A percentile compares a stretch with the other conserved stretches of the same genome.
These are phyloP conservation scores for Beverwykella pulmonaria DNA, from an alignment of 495 filamentous ascomycete genomes.

Conservation along the genomic window DNA sequence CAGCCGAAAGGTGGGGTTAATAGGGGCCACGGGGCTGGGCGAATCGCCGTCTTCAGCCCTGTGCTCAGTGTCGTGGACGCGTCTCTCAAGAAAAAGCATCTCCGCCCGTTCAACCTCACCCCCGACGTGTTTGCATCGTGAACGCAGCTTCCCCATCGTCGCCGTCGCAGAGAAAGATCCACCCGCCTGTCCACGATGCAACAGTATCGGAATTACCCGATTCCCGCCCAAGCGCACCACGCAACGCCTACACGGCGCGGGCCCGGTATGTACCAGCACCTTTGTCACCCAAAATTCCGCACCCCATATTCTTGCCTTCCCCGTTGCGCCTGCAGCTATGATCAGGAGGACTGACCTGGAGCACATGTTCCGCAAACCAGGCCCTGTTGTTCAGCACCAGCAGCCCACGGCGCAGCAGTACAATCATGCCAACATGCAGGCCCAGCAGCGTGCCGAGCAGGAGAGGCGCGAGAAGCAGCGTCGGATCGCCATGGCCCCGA, in stretches of 20 bases:
- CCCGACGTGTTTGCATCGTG: conserved; percentile 19
- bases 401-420: conserved; percentile 24
- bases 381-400: conserved; percentile 37
- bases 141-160: conserved; percentile 24
- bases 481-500: conserved; percentile 80
- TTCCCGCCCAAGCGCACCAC: conserved; percentile 39
- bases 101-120: conserved; percentile 21
- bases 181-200: conserved; percentile 39
- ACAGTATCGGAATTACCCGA: conserved; percentile 45
- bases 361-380: conserved; percentile 46
- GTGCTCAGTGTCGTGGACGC: conserved; percentile 33
- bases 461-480: conserved; percentile 68
- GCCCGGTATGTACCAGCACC: conserved; percentile 37
- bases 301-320: background rate
- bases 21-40: conserved; percentile 14
- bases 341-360: conserved; percentile 48
- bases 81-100: conserved; percentile 27
- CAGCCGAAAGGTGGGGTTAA: conserved; percentile 30
- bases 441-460: conserved; percentile 58
- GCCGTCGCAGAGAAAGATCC: conserved; percentile 12
- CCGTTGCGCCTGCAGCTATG: conserved; percentile 31
- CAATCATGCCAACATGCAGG: conserved; percentile 47
- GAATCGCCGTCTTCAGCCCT: conserved; percentile 34
- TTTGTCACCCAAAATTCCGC: conserved; percentile 1
- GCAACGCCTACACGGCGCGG: conserved; percentile 38